phyloP scores from a whole-genome alignment of 2,329 filamentous ascomycete genomes.

The Sporothrix globosa region DNA sequence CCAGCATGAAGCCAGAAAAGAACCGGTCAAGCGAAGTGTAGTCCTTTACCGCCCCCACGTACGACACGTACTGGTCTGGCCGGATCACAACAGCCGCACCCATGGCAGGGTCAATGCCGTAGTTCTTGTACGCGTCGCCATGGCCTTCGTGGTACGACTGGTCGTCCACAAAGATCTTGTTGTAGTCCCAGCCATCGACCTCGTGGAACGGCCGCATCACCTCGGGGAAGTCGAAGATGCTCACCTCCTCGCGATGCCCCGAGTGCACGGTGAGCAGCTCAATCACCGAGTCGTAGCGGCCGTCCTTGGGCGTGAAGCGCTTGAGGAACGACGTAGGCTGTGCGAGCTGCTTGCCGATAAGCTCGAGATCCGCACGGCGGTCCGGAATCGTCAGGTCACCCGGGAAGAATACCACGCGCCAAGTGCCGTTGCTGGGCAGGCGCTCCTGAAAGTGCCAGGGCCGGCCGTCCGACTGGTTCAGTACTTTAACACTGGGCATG shows the following conservation, averaged over 20 bases:
- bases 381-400: constrained; percentile 51
- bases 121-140: constrained; percentile 60
- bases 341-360: constrained; percentile 34
- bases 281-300: constrained; percentile 46
- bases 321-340: constrained; percentile 23
- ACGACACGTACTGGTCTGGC: constrained; percentile 43
- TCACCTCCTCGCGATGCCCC: constrained; percentile 51
- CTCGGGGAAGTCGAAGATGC: constrained; percentile 55
- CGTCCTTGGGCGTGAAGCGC: constrained; percentile 28
- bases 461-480: constrained; percentile 59
- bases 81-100: constrained; percentile 59
- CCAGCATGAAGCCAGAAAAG: constrained; percentile 32
- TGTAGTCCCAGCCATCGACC: constrained; percentile 56
- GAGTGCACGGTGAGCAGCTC: constrained; percentile 64
- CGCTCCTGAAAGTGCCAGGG: constrained; percentile 62
- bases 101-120: constrained; percentile 53
- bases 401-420: constrained; percentile 63
- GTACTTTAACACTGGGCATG: constrained; percentile 61
- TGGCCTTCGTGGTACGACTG: constrained; percentile 59
- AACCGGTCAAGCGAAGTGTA: constrained; percentile 31
- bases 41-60: constrained; percentile 29
- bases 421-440: constrained; percentile 59
- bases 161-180: constrained; percentile 59
- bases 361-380: constrained; percentile 42
- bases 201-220: constrained; percentile 51